These are phyloP conservation scores for Pneumocystis canis DNA, from an alignment of 1,139 yeast species.

Conservation along the genomic window DNA sequence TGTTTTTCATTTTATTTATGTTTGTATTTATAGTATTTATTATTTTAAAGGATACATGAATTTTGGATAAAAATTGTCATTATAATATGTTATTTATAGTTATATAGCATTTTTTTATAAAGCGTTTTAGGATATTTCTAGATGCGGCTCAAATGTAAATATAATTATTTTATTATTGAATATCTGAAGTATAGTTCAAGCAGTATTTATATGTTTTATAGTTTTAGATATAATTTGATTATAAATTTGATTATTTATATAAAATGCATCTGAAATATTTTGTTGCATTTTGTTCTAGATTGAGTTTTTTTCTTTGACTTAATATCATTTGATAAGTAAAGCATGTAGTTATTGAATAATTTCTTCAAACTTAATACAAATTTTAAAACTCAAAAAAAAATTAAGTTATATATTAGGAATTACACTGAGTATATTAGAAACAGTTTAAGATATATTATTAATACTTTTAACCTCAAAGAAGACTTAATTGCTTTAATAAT, in stretches of 20 bases:
- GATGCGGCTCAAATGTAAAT: slow-evolving; percentile 60
- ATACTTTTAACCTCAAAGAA: slow-evolving; percentile 42
- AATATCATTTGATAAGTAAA: too few relatives aligned
- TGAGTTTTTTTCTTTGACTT: slow-evolving; percentile 55
- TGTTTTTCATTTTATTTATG: slow-evolving; percentile 84
- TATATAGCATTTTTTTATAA: slow-evolving; percentile 32
- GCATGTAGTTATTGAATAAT: too few relatives aligned
- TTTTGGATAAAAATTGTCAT: too few relatives aligned
- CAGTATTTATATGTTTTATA: slow-evolving; percentile 71
- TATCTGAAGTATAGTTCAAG: slow-evolving; percentile 45
- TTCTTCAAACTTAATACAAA: neutral
- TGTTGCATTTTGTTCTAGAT: slow-evolving; percentile 79
- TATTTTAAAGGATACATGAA: slow-evolving; percentile 37
- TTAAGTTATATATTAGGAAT: slow-evolving; percentile 76
- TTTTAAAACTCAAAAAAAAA: neutral
- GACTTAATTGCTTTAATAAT: slow-evolving; percentile 75
- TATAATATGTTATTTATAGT: neutral
- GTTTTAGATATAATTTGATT: neutral
- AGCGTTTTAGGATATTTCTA: slow-evolving; percentile 31
- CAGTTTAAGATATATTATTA: slow-evolving; percentile 58
- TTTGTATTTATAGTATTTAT: slow-evolving; percentile 65
- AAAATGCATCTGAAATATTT: slow-evolving; percentile 90
- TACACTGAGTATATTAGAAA: slow-evolving; percentile 48
- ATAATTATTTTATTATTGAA: slow-evolving; percentile 69
- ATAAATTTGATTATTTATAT: slow-evolving; percentile 38